These are phyloP conservation scores for Sideroxylon spinosum DNA, from an alignment of 179 eudicot species.

Conservation along the genomic window DNA sequence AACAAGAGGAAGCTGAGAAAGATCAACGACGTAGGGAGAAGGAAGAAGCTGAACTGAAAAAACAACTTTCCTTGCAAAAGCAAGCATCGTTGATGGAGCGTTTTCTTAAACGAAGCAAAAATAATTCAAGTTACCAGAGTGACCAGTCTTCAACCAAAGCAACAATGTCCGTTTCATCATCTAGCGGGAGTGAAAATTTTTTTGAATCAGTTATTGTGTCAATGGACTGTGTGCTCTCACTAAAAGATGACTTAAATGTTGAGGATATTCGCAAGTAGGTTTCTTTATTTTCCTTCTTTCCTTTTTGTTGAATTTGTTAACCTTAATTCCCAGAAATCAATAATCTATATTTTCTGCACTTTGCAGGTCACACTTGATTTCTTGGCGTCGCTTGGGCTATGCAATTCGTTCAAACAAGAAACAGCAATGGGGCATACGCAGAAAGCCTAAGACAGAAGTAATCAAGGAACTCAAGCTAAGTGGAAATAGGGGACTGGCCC, in stretches of 20 bases:
- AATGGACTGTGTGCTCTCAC: conserved; percentile 68
- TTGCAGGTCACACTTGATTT: conserved; percentile 64
- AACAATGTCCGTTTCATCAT: conserved; percentile 25
- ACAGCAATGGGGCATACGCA: conserved; percentile 70
- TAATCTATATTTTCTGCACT: conserved; percentile 17
- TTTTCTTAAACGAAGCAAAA: conserved; percentile 63
- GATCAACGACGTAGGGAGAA: conserved; percentile 72
- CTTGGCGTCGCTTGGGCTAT: conserved; percentile 61
- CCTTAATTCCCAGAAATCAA: neutral
- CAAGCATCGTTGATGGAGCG: conserved; percentile 96
- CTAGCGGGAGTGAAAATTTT: conserved; percentile 18
- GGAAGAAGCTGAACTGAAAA: conserved; percentile 82
- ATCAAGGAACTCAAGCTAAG: conserved; percentile 71
- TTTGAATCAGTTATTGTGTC: conserved; percentile 40
- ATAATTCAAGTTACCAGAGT: conserved; percentile 29
- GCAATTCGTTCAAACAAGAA: conserved; percentile 45
- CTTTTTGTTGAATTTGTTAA: neutral
- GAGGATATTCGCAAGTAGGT: conserved; percentile 62
- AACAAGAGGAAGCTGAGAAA: conserved; percentile 88
- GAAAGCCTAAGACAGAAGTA: conserved; percentile 58
- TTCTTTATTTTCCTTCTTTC: neutral
- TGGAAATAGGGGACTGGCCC: conserved; percentile 33
- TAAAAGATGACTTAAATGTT: conserved; percentile 30
- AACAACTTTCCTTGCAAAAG: conserved; percentile 60
- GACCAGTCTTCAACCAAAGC: conserved; percentile 30